Base-by-base conservation (phyloP, 768 basidiomycete species). In the Clitopilus hobsonii region DNA sequence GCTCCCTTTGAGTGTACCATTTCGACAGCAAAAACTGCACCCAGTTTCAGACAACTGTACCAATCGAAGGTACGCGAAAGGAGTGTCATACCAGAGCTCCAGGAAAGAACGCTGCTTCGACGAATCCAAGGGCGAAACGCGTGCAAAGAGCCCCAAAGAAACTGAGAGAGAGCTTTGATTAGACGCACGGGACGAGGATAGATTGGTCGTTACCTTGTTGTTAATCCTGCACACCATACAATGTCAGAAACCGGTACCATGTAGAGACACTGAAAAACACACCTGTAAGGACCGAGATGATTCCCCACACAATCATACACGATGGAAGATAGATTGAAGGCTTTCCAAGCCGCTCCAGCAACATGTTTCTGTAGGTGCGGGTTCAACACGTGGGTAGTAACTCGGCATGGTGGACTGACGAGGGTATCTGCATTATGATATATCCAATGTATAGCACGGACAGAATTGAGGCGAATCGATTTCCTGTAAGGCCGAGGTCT, bases 391-490 rank as follows among this genome's bases (percentile, higher is more conserved):
- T 18, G 6, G 6, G 23, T 30, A 16, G 26, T 49, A n/a, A 10
- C 10, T 45, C 45, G 11, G 49, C 10, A 11, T 27, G 14, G 6
- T 10, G 18, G 8, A 20, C 41, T 45, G 14, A 87, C 84, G 85
- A 88, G 38, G 88, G 88, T 53, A 91, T 78, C 65, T 91, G 89
- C 88, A 89, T 89, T 32, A 88, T 67, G 55, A 86, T 86, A 63
- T 90, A 90, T 10, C 88, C 77, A 41, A 89, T 76, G 61, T 88
- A 91, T 27, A 90, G 74, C 49, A 86, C 80, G 38, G 85, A 85
- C 38, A 91, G 67, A 14, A 90, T 68, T 0, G 86, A 84, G 10
- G 83, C 78, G 63, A 89, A 91, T 60, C 90, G 75, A 52, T 81
- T 75, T 24, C 74, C 85, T 58, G 78, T 68, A 16, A 91, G 72